Evolutionary conservation across 1,284 basidiomycete genomes (phyloP).

Genomic region (Cryptococcus sp.): DNA sequence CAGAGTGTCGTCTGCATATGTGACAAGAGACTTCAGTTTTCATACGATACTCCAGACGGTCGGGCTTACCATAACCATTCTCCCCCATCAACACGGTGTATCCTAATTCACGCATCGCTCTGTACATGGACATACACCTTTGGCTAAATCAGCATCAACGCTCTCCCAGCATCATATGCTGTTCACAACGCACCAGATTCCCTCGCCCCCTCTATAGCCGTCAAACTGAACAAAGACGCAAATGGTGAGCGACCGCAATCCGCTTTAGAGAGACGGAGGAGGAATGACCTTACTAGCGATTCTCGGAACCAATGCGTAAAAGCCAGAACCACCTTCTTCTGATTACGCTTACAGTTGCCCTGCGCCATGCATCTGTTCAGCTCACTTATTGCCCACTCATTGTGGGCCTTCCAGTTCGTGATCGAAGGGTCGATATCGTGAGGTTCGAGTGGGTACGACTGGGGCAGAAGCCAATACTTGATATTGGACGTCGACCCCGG

Average conservation of each 20-base stretch:
- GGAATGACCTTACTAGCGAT: constrained; percentile 3
- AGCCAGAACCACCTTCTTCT: constrained; percentile 8
- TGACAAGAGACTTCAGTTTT: too few species aligned
- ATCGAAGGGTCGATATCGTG: constrained; percentile 2
- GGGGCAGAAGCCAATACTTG: too few species aligned
- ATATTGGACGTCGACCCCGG: too few species aligned
- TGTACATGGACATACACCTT: constrained; percentile 8
- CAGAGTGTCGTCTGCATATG: constrained; percentile 1
- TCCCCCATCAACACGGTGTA: constrained; percentile 8
- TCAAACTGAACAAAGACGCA: neutral
- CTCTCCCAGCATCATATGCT: too few species aligned
- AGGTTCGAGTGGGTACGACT: neutral
- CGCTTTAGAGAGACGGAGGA: neutral
- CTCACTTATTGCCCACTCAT: constrained; percentile 2
- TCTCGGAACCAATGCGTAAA: constrained; percentile 1
- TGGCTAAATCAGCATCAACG: neutral
- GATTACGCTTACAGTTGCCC: constrained; percentile 3
- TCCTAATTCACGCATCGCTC: constrained; percentile 7
- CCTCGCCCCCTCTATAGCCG: constrained; percentile 10
- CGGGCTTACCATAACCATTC: constrained; percentile 7
- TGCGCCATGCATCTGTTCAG: constrained; percentile 1
- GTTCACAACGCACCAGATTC: constrained; percentile 6
- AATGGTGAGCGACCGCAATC: too few species aligned
- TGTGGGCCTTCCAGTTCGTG: neutral
- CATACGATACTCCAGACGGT: neutral